Percentiles rank a stretch among this genome's conserved stretches.
Conservation (phyloP, 2,329 filamentous ascomycete species). For the Ophiostoma montium region DNA sequence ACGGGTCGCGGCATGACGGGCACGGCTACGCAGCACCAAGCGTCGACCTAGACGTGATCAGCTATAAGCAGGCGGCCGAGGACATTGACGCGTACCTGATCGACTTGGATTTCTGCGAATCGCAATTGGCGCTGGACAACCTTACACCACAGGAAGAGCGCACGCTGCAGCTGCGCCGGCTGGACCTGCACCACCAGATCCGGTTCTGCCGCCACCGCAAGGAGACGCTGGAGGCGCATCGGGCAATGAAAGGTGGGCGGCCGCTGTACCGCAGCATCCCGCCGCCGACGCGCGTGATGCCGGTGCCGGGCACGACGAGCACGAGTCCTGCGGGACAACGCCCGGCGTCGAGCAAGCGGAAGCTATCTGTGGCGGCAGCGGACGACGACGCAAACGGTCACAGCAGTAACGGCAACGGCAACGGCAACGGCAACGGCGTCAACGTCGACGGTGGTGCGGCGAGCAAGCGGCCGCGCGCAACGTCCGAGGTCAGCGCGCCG, state of each 20-base stretch:
- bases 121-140: conserved; percentile 20
- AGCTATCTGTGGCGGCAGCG: background rate
- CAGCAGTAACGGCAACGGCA: background rate
- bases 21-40: conserved; percentile 7
- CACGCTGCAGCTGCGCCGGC: conserved; percentile 26
- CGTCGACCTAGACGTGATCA: conserved; percentile 19
- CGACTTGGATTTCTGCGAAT: conserved; percentile 27
- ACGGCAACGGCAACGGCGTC: background rate
- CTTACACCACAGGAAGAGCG: conserved; percentile 28
- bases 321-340: background rate
- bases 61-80: conserved; percentile 25
- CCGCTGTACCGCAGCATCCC: conserved; percentile 2
- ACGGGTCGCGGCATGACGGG: background rate
- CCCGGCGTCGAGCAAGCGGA: background rate
- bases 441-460: background rate
- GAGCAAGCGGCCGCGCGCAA: conserved; percentile 6
- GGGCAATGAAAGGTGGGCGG: conserved; percentile 7
- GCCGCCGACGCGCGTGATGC: background rate
- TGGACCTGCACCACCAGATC: conserved; percentile 31
- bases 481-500: conserved; percentile 6
- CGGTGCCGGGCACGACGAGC: background rate
- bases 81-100: conserved; percentile 28
- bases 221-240: conserved; percentile 19
- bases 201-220: conserved; percentile 28
- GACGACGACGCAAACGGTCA: background rate